Evolutionary conservation across 1,284 basidiomycete genomes (phyloP).

Genomic region (Ganoderma meredithae): DNA sequence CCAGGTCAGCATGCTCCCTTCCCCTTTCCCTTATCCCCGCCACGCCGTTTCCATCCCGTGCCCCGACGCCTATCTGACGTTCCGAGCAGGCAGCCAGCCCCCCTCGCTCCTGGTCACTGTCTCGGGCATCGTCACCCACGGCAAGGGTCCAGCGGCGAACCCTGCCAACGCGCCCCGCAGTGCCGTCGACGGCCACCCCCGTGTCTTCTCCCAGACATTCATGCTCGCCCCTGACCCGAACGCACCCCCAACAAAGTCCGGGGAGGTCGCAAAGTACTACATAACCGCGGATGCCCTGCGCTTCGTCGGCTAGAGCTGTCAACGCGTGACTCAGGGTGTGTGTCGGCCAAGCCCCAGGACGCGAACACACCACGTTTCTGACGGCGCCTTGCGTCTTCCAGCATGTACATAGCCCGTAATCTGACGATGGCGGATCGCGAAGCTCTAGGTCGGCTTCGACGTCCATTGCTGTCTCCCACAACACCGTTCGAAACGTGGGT

Average conservation of each 20-base stretch:
- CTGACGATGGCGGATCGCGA: constrained; percentile 7
- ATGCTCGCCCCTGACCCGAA: constrained; percentile 80
- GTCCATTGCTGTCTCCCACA: constrained; percentile 13
- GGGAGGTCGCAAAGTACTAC: constrained; percentile 82
- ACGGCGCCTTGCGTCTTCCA: constrained; percentile 1
- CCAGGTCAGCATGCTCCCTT: constrained; percentile 58
- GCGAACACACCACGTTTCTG: constrained; percentile 1
- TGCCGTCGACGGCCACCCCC: constrained; percentile 76
- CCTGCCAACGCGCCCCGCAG: constrained; percentile 57
- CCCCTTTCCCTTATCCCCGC: constrained; percentile 17
- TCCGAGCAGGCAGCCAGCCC: constrained; percentile 65
- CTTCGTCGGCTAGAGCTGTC: constrained; percentile 67
- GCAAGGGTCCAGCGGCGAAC: constrained; percentile 63
- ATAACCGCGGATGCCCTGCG: constrained; percentile 77
- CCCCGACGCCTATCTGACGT: constrained; percentile 6
- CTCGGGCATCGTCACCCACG: constrained; percentile 80
- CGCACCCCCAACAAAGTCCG: constrained; percentile 64
- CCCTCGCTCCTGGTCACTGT: constrained; percentile 82
- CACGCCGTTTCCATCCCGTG: background rate
- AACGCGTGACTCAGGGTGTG: background rate
- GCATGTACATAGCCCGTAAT: constrained; percentile 7
- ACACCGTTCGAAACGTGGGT: constrained; percentile 13
- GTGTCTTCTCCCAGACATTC: constrained; percentile 87
- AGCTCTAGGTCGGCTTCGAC: background rate
- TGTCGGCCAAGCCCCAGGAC: constrained; percentile 1